Evolutionary conservation across 352 stramenopile genomes (phyloP), one percentile per base, ranked within the genome.

Genomic region (Phytophthora idaei): DNA sequence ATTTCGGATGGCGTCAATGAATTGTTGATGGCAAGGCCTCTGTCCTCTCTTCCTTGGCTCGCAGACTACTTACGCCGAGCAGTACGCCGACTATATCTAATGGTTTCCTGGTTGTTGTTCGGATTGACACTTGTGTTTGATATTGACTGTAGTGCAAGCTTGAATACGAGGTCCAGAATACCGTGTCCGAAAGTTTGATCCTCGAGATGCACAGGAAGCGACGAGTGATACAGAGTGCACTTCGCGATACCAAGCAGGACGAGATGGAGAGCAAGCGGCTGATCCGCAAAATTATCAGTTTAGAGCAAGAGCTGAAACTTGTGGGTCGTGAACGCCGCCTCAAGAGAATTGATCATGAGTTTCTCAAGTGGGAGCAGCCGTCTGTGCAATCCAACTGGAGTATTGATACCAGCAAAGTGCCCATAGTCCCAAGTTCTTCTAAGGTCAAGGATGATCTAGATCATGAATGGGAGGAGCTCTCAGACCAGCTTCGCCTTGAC

Each of bases 171-270:
- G 57, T 89, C 21, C 80, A 84, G 66, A 60, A 68, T 44, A 66
- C 83, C 11, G 65, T 78, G 1, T 61, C 64, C 21, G 71, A 77
- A 8, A 60, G 76, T n/a, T 65, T 92, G 25, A 57, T 87, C 31
- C 59, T 80, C 11, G 81, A 92, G 49, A 90, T 90, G 76, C 83
- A 92, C 71, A 86, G 80, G 57, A 92, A 90, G 62, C 80, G 81
- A 14, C 69, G 81, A 21, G 67, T 88, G 29, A 89, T 92, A 42
- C 77, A 92, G 50, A 76, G 73, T 53, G 61, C 78, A 14, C 67
- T 88, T 47, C 52, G 69, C 8, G 76, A 83, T 55, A 92, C 78
- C 9, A 83, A 81, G 64, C 71, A 76, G 28, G 32, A 88, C 7
- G 73, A 89, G 39, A 27, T 64, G 5, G 76, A 83, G 36, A 80